A percentile compares a stretch with the other conserved stretches of the same genome.
These are phyloP conservation scores for Neohortaea acidophila DNA, from an alignment of 495 filamentous ascomycete genomes.

Conservation along the genomic window DNA sequence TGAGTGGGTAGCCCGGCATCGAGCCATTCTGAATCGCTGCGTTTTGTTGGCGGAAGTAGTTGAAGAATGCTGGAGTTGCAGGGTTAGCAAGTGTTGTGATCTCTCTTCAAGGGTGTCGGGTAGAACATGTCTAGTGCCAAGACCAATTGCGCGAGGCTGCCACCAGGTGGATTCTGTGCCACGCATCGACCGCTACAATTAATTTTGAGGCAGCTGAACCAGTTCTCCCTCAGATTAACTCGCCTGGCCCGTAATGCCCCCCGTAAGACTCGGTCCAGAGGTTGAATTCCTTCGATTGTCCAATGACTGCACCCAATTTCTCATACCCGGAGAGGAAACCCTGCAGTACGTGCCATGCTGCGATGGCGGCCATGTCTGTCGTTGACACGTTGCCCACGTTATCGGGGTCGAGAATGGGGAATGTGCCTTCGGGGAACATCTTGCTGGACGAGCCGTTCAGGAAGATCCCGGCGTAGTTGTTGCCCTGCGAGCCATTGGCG, in stretches of 20 bases:
- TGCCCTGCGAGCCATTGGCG: conserved; percentile 23
- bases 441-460: conserved; percentile 30
- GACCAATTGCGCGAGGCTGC: no score
- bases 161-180: no score
- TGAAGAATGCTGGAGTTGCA: conserved; percentile 35
- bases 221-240: no score
- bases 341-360: conserved; percentile 31
- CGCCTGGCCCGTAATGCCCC: conserved; percentile 37
- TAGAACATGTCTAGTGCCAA: no score
- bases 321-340: conserved; percentile 29
- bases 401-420: neutral
- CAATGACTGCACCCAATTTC: conserved; percentile 25
- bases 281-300: conserved; percentile 38
- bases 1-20: conserved; percentile 35
- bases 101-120: no score
- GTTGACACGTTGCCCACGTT: conserved; percentile 21
- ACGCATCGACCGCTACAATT: no score
- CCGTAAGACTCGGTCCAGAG: conserved; percentile 41
- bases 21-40: conserved; percentile 34
- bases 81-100: no score
- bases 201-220: no score
- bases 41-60: conserved; percentile 49
- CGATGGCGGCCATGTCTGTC: conserved; percentile 35
- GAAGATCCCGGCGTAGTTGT: conserved; percentile 26
- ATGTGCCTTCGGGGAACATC: neutral